Evolutionary conservation across 345 rosid species (phyloP).

Genomic region (Eucalyptus marginata): DNA sequence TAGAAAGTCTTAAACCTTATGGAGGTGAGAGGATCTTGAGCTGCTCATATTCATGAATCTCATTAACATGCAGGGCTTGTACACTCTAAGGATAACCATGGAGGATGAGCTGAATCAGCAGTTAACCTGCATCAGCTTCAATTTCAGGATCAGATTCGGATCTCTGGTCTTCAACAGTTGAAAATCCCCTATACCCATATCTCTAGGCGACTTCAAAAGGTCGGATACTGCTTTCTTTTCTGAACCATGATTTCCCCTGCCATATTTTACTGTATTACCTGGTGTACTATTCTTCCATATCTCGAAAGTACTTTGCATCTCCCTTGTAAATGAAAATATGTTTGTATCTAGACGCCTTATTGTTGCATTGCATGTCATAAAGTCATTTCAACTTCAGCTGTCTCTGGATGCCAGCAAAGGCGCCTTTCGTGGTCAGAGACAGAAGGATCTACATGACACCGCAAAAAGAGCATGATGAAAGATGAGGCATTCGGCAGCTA

Average conservation of each 20-base stretch:
- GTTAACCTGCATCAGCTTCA: slow-evolving; percentile 54
- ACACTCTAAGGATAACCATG: slow-evolving; percentile 47
- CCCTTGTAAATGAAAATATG: not conserved
- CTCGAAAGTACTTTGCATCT: not conserved
- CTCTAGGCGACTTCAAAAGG: not conserved
- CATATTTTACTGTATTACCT: not conserved
- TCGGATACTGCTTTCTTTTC: not conserved
- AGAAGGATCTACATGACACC: not conserved
- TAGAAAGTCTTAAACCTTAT: not conserved
- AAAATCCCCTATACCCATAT: not conserved
- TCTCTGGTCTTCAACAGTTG: not conserved
- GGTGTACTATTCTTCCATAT: not conserved
- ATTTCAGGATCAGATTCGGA: slow-evolving; percentile 22
- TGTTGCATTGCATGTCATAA: not conserved
- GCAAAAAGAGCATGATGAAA: not conserved
- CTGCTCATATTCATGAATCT: not conserved
- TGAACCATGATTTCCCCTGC: not conserved
- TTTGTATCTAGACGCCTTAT: not conserved
- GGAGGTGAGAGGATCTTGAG: not conserved
- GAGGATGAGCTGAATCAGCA: slow-evolving; percentile 11
- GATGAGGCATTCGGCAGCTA: not conserved
- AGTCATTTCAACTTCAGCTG: not conserved
- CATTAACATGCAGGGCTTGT: slow-evolving; percentile 33
- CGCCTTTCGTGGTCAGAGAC: not conserved
- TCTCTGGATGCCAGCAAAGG: not conserved